These are phyloP conservation scores for Ruellia speciosa DNA, from an alignment of 305 asterid genomes.

Conservation along the genomic window DNA sequence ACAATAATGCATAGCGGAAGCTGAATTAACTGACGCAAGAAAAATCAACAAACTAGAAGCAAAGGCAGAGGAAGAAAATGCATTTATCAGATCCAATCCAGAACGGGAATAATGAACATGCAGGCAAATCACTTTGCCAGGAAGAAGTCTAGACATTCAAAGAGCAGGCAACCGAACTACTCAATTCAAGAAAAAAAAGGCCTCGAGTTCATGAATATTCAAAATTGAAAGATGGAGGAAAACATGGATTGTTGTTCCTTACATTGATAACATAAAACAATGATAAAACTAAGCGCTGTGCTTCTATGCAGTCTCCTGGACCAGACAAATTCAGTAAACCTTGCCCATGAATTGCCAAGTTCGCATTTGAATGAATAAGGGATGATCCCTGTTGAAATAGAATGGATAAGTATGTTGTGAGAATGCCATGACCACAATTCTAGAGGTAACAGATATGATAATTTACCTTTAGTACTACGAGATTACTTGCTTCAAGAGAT, in stretches of 20 bases:
- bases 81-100: too few relatives aligned
- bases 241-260: conserved; percentile 29
- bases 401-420: conserved; percentile 19
- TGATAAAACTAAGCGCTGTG: conserved; percentile 83
- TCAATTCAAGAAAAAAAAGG: too few relatives aligned
- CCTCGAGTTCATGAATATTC: too few relatives aligned
- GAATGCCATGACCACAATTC: conserved; percentile 16
- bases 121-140: too few relatives aligned
- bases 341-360: conserved; percentile 95
- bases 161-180: too few relatives aligned
- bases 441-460: conserved; percentile 18
- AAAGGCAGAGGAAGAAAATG: too few relatives aligned
- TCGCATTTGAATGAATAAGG: conserved; percentile 88
- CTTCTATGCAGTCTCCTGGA: conserved; percentile 94
- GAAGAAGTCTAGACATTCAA: too few relatives aligned
- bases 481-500: conserved; percentile 94
- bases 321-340: conserved; percentile 88
- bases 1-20: too few relatives aligned
- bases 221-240: neutral
- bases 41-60: too few relatives aligned
- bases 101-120: too few relatives aligned
- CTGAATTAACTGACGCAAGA: too few relatives aligned
- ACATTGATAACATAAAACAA: conserved; percentile 89
- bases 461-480: conserved; percentile 84
- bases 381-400: conserved; percentile 64